Conservation (phyloP, 768 basidiomycete genomes). For the Kwoniella bestiolae region DNA sequence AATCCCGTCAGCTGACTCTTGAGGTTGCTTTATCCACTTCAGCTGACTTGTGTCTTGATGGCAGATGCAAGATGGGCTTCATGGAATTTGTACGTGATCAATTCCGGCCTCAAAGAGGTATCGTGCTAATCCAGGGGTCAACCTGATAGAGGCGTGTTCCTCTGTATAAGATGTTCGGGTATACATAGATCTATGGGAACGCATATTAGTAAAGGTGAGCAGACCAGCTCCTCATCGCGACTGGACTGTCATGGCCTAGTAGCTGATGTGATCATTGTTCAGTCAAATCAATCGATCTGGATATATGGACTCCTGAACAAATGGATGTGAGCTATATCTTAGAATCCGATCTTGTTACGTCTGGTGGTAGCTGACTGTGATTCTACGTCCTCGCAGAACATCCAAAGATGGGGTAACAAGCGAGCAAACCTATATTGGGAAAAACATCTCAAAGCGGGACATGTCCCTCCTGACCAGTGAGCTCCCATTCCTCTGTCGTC, state of each 20-base stretch:
- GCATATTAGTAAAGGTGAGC: conserved; percentile 77
- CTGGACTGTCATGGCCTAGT: too few species aligned
- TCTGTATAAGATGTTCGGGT: conserved; percentile 96
- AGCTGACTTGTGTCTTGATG: neutral
- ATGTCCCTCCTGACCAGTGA: conserved; percentile 92
- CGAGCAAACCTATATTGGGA: conserved; percentile 97
- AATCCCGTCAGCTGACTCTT: conserved; percentile 18
- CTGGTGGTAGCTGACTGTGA: conserved; percentile 11
- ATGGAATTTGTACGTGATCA: conserved; percentile 80
- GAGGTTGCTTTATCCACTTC: too few species aligned
- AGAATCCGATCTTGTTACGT: neutral
- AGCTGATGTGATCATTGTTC: neutral
- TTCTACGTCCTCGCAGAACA: conserved; percentile 49
- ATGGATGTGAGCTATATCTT: conserved; percentile 70
- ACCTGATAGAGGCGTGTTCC: conserved; percentile 76
- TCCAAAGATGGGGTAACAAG: conserved; percentile 93
- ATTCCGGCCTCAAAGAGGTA: neutral
- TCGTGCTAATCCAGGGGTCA: neutral
- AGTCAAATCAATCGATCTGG: conserved; percentile 96
- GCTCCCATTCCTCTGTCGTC: conserved; percentile 44
- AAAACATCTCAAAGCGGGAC: conserved; percentile 86
- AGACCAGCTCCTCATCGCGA: neutral
- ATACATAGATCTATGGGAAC: conserved; percentile 98
- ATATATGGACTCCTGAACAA: conserved; percentile 96
- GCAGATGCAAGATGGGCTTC: conserved; percentile 97